Percentiles rank a stretch among this genome's conserved stretches.
Conservation (phyloP, 179 eudicot genomes). For the Beta macrorhiza region DNA sequence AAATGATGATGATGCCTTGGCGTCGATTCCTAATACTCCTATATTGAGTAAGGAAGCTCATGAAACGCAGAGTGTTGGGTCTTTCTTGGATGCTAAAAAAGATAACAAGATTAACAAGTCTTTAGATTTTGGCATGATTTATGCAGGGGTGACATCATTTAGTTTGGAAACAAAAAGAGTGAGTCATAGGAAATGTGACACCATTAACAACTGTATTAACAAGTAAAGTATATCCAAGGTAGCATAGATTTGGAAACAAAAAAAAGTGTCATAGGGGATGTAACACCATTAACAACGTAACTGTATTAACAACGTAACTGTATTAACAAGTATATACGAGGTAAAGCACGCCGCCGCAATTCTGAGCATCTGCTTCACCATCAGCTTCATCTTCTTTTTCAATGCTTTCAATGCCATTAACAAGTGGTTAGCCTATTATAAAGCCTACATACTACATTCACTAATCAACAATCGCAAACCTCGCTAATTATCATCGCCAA, state of each 20-base stretch:
- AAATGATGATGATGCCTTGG: neutral
- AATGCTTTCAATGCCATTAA: conserved; percentile 5
- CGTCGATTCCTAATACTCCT: conserved; percentile 37
- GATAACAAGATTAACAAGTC: conserved; percentile 20
- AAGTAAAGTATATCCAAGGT: too few species aligned
- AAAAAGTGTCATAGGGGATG: too few species aligned
- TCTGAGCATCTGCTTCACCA: conserved; percentile 63
- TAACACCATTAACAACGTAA: conserved; percentile 39
- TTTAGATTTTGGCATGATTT: conserved; percentile 3
- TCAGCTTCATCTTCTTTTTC: conserved; percentile 42
- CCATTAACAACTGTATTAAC: too few species aligned
- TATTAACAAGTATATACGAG: conserved; percentile 70
- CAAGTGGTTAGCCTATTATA: too few species aligned
- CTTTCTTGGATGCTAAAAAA: conserved; percentile 2
- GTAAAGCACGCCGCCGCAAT: conserved; percentile 79
- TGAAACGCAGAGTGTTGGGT: conserved; percentile 28
- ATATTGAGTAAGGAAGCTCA: neutral
- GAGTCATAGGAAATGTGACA: conserved; percentile 57
- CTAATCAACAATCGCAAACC: too few species aligned
- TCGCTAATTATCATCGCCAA: too few species aligned
- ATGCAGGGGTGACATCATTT: conserved; percentile 76
- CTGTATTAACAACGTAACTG: conserved; percentile 22
- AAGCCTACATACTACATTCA: too few species aligned
- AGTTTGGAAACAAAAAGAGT: conserved; percentile 70
- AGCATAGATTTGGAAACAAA: too few species aligned